Conservation (phyloP, 306 rosid genomes). For the Glycine tomentella region DNA sequence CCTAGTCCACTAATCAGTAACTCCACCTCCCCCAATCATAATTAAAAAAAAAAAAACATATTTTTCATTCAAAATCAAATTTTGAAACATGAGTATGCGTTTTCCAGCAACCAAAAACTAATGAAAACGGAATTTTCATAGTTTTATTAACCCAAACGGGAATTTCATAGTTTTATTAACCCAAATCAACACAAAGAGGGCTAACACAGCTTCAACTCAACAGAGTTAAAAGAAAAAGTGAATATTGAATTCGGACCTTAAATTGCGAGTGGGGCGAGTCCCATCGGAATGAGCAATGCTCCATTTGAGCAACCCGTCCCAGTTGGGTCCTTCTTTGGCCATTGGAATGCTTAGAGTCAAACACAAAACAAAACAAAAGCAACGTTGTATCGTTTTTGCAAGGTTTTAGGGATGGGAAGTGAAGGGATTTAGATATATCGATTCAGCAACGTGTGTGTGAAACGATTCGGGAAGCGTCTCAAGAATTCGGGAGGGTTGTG, state of each 20-base stretch:
- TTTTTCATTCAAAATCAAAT: too few species aligned
- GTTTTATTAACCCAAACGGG: not conserved
- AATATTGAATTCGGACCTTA: slow-evolving; percentile 53
- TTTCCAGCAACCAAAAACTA: not conserved
- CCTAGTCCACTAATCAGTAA: not conserved
- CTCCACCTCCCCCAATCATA: not conserved
- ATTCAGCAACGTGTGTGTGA: not conserved
- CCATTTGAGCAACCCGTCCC: slow-evolving; percentile 95
- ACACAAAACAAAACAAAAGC: not conserved
- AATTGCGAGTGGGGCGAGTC: slow-evolving; percentile 65
- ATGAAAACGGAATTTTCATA: not conserved
- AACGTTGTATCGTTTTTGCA: not conserved
- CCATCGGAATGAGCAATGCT: slow-evolving; percentile 84
- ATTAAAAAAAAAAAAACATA: too few species aligned
- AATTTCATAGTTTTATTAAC: not conserved
- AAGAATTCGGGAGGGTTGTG: too few species aligned
- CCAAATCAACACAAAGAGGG: not conserved
- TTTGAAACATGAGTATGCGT: not conserved
- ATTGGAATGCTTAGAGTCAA: slow-evolving; percentile 39
- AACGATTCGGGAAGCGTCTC: slow-evolving; percentile 43
- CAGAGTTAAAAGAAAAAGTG: not conserved
- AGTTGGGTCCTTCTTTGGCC: slow-evolving; percentile 84
- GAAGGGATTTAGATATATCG: not conserved
- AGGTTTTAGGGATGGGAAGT: not conserved
- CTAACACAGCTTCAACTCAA: slow-evolving; percentile 2